phyloP scores from a whole-genome alignment of 169 alveolate genomes.

The Plasmodium adleri region DNA sequence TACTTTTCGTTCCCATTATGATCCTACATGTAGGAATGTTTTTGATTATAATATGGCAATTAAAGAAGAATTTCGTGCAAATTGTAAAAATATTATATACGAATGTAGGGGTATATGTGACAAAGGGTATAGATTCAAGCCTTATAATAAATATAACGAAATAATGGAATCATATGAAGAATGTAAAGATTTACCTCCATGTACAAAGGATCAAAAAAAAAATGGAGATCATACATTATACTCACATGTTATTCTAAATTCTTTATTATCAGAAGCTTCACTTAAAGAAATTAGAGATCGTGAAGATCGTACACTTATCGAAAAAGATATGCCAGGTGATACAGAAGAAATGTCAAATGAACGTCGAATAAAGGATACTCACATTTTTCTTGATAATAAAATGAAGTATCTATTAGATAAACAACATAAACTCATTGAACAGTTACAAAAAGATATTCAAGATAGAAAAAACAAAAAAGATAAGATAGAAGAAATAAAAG shows the following conservation, averaged over 20 bases:
- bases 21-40: slow-evolving; percentile 31
- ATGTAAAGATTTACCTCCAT: slow-evolving; percentile 36
- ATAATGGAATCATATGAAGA: slow-evolving; percentile 26
- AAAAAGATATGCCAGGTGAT: slow-evolving; percentile 1
- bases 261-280: neutral
- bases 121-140: slow-evolving; percentile 48
- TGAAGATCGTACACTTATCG: slow-evolving; percentile 1
- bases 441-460: neutral
- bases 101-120: slow-evolving; percentile 63
- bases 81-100: slow-evolving; percentile 22
- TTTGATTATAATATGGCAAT: slow-evolving; percentile 25
- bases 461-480: neutral
- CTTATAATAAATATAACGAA: slow-evolving; percentile 4
- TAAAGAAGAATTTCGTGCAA: slow-evolving; percentile 31
- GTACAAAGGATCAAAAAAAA: slow-evolving; percentile 25
- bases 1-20: neutral
- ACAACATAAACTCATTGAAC: neutral
- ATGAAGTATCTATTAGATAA: slow-evolving; percentile 9
- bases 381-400: slow-evolving; percentile 1
- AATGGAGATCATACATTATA: slow-evolving; percentile 1
- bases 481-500: neutral
- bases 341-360: slow-evolving; percentile 18
- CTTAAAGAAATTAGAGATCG: neutral
- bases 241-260: neutral
- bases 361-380: slow-evolving; percentile 3